Evolutionary conservation across 2,329 filamentous ascomycete genomes (phyloP).

Genomic region (Pyrenophora graminea): DNA sequence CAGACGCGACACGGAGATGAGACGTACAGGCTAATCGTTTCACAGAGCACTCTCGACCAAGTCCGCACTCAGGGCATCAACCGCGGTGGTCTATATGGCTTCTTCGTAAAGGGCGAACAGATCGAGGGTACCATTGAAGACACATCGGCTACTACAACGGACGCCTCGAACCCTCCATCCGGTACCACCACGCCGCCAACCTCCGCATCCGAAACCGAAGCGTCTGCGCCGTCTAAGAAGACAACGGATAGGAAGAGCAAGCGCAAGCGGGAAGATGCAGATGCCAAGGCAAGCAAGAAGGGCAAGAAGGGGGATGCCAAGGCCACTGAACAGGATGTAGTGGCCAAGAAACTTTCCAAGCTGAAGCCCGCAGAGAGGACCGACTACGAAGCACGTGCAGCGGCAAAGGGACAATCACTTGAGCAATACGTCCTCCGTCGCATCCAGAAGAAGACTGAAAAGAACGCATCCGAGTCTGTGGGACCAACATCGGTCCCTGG

Average conservation of each 20-base stretch:
- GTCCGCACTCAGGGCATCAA: constrained; percentile 54
- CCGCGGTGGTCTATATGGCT: constrained; percentile 71
- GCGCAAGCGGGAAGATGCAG: constrained; percentile 31
- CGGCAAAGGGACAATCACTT: constrained; percentile 44
- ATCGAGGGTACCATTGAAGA: constrained; percentile 70
- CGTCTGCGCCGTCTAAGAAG: constrained; percentile 8
- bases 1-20: background rate
- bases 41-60: constrained; percentile 60
- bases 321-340: constrained; percentile 9
- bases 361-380: constrained; percentile 34
- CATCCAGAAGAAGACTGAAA: constrained; percentile 40
- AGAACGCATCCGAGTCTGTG: constrained; percentile 10
- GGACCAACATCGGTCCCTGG: background rate
- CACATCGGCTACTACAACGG: constrained; percentile 24
- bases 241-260: constrained; percentile 28
- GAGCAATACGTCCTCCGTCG: constrained; percentile 43
- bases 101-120: constrained; percentile 81
- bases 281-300: constrained; percentile 15
- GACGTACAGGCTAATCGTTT: constrained; percentile 26
- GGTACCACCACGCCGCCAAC: constrained; percentile 36
- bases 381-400: constrained; percentile 42
- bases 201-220: constrained; percentile 30
- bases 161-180: constrained; percentile 22
- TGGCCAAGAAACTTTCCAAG: constrained; percentile 34
- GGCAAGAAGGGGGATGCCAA: constrained; percentile 20